These are phyloP conservation scores for Scutellaria baicalensis DNA, from an alignment of 257 asterid species.

Conservation along the genomic window DNA sequence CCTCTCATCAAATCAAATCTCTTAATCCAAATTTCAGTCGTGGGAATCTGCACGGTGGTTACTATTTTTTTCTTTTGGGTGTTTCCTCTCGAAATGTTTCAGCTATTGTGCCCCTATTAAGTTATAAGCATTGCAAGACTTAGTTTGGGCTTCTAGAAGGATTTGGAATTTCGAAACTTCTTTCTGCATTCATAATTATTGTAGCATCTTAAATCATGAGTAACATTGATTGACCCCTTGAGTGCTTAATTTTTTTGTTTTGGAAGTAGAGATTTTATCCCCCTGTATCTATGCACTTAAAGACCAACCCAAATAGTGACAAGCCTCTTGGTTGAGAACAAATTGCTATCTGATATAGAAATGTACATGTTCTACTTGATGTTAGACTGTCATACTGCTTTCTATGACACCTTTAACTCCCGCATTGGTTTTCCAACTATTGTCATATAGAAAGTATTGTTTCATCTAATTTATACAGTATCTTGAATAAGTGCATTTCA, in stretches of 20 bases:
- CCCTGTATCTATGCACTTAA: background rate
- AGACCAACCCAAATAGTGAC: background rate
- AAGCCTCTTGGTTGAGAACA: background rate
- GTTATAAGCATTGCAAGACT: background rate
- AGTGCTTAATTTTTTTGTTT: background rate
- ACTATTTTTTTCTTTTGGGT: background rate
- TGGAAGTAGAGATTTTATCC: background rate
- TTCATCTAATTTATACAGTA: background rate
- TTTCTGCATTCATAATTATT: background rate
- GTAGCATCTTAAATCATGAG: background rate
- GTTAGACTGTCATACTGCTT: background rate
- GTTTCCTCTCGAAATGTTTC: background rate
- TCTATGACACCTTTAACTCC: background rate
- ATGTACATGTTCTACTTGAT: background rate
- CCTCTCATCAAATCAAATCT: background rate
- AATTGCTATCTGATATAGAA: background rate
- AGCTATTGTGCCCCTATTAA: background rate
- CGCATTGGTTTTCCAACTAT: background rate
- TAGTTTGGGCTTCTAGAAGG: background rate
- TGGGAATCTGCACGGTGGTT: background rate
- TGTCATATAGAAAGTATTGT: background rate
- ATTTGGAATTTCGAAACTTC: background rate
- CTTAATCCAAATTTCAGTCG: background rate
- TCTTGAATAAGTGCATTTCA: slow-evolving; percentile 1
- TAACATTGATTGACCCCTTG: background rate